A percentile compares a stretch with the other conserved stretches of the same genome.
phyloP scores from a whole-genome alignment of 2,329 filamentous ascomycete species.

The Xylaria sp. region DNA sequence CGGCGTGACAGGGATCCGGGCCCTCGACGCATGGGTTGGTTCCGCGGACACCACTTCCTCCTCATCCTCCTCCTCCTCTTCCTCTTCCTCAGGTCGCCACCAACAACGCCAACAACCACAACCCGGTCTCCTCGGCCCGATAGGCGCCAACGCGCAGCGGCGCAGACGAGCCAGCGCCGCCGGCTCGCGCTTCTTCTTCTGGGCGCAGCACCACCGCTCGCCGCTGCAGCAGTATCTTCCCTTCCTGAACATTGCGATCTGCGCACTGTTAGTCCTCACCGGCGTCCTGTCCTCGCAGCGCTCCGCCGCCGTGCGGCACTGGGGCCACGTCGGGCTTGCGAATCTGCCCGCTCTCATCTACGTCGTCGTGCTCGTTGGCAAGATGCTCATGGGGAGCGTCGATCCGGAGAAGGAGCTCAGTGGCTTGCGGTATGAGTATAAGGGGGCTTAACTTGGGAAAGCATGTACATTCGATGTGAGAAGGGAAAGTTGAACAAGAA shows the following conservation, averaged over 20 bases:
- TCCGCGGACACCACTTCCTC: not conserved
- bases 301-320: constrained; percentile 40
- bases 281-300: constrained; percentile 51
- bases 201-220: constrained; percentile 44
- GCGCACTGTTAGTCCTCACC: constrained; percentile 60
- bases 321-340: constrained; percentile 57
- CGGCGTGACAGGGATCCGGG: constrained; percentile 62
- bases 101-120: not conserved
- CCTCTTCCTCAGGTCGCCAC: no score
- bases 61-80: not conserved
- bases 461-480: not conserved
- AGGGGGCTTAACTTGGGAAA: constrained; percentile 62
- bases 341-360: constrained; percentile 69
- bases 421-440: constrained; percentile 72
- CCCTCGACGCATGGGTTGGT: constrained; percentile 59
- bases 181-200: constrained; percentile 27
- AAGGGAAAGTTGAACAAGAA: not conserved
- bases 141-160: constrained; percentile 34
- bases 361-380: constrained; percentile 67
- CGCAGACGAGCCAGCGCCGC: constrained; percentile 32
- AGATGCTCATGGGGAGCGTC: constrained; percentile 74
- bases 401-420: constrained; percentile 74
- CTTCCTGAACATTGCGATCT: constrained; percentile 69
- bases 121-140: not conserved
- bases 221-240: constrained; percentile 70